Base-by-base conservation (phyloP, 345 rosid genomes). In the Toxicodendron radicans region DNA sequence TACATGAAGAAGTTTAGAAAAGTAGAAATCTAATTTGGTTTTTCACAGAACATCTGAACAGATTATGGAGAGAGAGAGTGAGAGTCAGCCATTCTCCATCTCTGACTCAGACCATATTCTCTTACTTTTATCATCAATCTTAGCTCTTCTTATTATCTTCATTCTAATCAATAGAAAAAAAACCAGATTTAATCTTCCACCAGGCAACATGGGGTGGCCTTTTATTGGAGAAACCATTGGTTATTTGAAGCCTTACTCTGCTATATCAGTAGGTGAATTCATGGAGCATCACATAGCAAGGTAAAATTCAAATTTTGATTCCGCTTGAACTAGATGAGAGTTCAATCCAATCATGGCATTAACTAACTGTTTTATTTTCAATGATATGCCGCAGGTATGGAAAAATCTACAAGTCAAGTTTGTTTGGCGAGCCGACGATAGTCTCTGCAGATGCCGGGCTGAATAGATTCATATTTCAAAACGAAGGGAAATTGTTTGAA, bases 201-300 rank as follows among this genome's bases (percentile, higher is more conserved):
- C 99, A 9, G 99, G 99, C 8, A 88, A 77, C 67, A 83, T 84
- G 84, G 99, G 99, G 23, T 93, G 95, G 96, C 99, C 99, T 56
- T 91, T 95, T 80, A 54, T 93, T 3, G 99, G 99, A 3, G 98
- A 95, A 86, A 93, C 98, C 20, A 83, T 95, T 56, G 93, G 86
- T 65, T 95, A 92, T 81, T 85, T 95, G 79, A 87, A 60, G 84
- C 98, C 98, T 69, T 91, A 85, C 83, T 61, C 89, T 20, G 97
- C 99, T 52, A 90, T 87, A 48, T 83, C 96, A 45, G 75, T 82
- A 11, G 99, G 99, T 14, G 80, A 89, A 72, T 95, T 90, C 97
- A 93, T 95, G 99, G 90, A 90, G 41, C 83, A 89, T 12, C 99
- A 93, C 64, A 68, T 93, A 38, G 75, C 90, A 27, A 92, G 96